Base-by-base conservation (phyloP, 805 yeast species). In the Ogataea salicorniae region DNA sequence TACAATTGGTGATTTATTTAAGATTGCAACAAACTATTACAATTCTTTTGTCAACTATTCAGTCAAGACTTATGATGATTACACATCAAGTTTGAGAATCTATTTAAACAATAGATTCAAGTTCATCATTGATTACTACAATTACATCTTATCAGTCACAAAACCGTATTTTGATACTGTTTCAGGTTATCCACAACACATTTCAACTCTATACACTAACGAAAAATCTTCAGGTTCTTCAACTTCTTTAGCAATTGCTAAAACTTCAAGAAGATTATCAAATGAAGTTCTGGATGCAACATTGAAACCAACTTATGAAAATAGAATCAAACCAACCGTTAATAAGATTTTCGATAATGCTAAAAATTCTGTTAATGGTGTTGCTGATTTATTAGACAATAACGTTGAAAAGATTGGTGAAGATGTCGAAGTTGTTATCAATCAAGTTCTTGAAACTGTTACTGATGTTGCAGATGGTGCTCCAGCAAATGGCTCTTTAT, bases 211-310 rank as follows among this genome's bases (percentile, higher is more conserved):
- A 26, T 70, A 67, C 52, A 37, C 50, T 15, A 54, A 56, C 16
- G 70, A 68, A 48, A 54, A 56, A 44, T 53, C 57, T 14, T 62
- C 67, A 26, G 51, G 57, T 5, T 51, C 59, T 1, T 53, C 67
- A 4, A 51, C 69, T 16, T 56, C 69, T 14, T 57, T 57, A 26
- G 72, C 71, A 2, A 53, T 70, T n/a, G 64, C 67, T 2, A 64
- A 67, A 41, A 64, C 74, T 16, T 64, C 73, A 20, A 60, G 66
- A 50, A 61, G 64, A 44, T 60, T 70, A 37, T 67, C 73, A 2
- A 58, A 53, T 37, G 72, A 69, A 52, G 72, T 71, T 4, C 58
- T 57, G 42, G 57, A 55, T 34, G 46, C 59, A 20, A 48, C 62
- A 6, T 55, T 67, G 45, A 67, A 62, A 47, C 71, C 71, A 42